Percentiles rank a stretch among this genome's conserved stretches.
These are phyloP conservation scores for Cercospora sp. DNA, from an alignment of 2,329 filamentous ascomycete genomes.

Conservation along the genomic window DNA sequence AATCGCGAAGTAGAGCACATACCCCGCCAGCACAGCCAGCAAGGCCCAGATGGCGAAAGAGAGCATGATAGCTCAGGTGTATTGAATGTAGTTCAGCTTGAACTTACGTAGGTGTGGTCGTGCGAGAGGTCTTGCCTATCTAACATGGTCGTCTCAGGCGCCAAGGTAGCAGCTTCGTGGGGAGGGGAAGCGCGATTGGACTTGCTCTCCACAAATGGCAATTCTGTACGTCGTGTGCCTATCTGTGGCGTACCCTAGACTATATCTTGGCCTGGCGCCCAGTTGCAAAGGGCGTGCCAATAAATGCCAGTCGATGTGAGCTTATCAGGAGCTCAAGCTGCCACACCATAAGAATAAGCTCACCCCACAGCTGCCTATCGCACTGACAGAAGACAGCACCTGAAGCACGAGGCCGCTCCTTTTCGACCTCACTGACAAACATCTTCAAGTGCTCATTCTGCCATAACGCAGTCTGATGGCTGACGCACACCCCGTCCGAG, in stretches of 20 bases:
- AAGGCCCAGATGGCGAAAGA: not conserved
- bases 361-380: not conserved
- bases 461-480: not conserved
- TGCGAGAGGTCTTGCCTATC: not conserved
- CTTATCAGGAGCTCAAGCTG: not conserved
- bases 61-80: not conserved
- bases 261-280: not conserved
- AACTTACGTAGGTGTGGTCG: no score
- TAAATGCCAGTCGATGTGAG: not conserved
- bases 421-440: not conserved
- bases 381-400: not conserved
- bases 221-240: constrained; percentile 2
- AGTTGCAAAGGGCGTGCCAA: not conserved
- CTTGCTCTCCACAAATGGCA: not conserved
- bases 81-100: not conserved
- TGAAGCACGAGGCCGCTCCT: not conserved
- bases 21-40: not conserved
- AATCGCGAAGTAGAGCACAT: not conserved
- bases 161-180: not conserved
- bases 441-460: not conserved
- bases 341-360: not conserved
- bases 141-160: not conserved
- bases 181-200: not conserved
- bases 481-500: not conserved
- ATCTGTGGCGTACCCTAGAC: not conserved